Base-by-base conservation (phyloP, 495 filamentous ascomycete genomes). In the Penicillium diatomitis region DNA sequence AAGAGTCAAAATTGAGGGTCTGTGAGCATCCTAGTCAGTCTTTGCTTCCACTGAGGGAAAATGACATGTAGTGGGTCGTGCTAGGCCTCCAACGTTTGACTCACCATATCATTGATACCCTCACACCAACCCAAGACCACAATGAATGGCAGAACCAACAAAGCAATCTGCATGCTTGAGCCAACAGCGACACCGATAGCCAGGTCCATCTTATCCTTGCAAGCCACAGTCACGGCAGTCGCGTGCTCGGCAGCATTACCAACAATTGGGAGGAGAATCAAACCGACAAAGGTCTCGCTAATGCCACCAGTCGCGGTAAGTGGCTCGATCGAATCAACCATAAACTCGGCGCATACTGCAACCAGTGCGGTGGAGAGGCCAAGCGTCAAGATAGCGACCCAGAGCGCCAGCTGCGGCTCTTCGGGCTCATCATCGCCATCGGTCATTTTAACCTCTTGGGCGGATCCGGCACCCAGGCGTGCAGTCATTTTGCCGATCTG, bases 171-270 rank as follows among this genome's bases (percentile, higher is more conserved):
- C 85, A 94, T 90, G 51, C 80, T 85, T 29, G 84, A 87, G 44
- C 88, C 88, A 8, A 94, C 81, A 5, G 86, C 86, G 8, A 94
- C 88, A 29, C 87, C 87, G 51, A 91, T 90, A 8, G 86, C 81
- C 11, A 91, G 68, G 59, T 92, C 87, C 88, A 92, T 92, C 63
- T 92, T 94, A 64, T 91, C 88, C 73, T 92, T 94, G 62, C 80
- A 74, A 1, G 87, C 87, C 5, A 90, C 88, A 0, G 86, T 91
- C 28, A 94, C 86, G 20, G 88, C 87, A 2, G 88, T 92, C 20
- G 85, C 87, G 60, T 92, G 88, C 64, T 94, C 88, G 5, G 87
- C 88, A 4, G 87, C 88, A 59, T 94, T 92, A 38, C 88, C 88
- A 31, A 92, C 88, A 52, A 94, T 90, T n/a, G 88, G 88, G 3